Evolutionary conservation across 2,329 filamentous ascomycete genomes (phyloP).

Genomic region (Cytospora piceae): DNA sequence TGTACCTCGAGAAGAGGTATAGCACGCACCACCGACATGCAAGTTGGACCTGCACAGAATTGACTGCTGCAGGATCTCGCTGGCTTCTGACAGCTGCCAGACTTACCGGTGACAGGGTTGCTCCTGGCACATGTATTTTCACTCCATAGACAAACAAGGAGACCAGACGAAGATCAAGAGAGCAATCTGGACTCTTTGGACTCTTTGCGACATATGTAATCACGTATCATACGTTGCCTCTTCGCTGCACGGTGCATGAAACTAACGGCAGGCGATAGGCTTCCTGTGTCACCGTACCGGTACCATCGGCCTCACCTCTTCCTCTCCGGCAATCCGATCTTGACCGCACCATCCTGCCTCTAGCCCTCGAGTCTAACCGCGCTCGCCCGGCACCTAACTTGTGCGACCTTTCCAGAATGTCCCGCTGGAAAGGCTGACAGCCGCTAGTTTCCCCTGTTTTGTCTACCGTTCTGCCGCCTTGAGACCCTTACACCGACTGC

Average conservation of each 20-base stretch:
- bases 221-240: conserved; percentile 18
- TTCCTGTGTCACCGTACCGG: conserved; percentile 16
- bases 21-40: neutral
- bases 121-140: conserved; percentile 9
- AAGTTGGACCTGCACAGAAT: conserved; percentile 4
- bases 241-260: conserved; percentile 9
- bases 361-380: conserved; percentile 23
- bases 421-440: conserved; percentile 19
- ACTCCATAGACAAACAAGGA: conserved; percentile 1
- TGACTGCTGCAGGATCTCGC: neutral
- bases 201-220: conserved; percentile 17
- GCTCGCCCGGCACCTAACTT: conserved; percentile 16
- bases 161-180: conserved; percentile 13
- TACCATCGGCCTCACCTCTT: conserved; percentile 15
- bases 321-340: conserved; percentile 12
- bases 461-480: conserved; percentile 4
- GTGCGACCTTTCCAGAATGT: conserved; percentile 21
- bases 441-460: conserved; percentile 9
- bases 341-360: conserved; percentile 16
- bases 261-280: conserved; percentile 23
- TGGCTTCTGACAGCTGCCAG: conserved; percentile 10
- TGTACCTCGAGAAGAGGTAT: conserved; percentile 6
- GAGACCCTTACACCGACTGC: conserved; percentile 18
- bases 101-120: conserved; percentile 8
- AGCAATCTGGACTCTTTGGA: conserved; percentile 3